Evolutionary conservation across 1,284 basidiomycete genomes (phyloP).

Genomic region (Taiwanofungus camphoratus): DNA sequence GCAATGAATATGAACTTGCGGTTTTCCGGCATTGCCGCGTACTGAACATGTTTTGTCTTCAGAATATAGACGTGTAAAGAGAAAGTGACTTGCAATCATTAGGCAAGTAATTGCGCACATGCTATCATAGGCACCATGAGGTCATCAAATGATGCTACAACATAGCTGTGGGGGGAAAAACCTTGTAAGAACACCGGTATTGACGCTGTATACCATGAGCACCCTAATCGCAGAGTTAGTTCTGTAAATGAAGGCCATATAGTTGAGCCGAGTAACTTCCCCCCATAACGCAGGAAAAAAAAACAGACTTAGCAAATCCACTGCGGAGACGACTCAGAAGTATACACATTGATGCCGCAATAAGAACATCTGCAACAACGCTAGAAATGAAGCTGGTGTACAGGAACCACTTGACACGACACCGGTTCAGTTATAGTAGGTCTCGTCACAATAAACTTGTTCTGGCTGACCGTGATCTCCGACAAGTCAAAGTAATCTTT

Average conservation of each 20-base stretch:
- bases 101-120: conserved; percentile 2
- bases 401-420: not conserved
- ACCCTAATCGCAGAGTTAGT: conserved; percentile 1
- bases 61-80: not conserved
- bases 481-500: conserved; percentile 4
- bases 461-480: conserved; percentile 3
- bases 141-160: not conserved
- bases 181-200: conserved; percentile 4
- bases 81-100: not conserved
- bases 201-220: conserved; percentile 7
- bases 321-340: conserved; percentile 2
- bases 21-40: not conserved
- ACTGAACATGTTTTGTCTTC: not conserved
- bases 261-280: too few species aligned
- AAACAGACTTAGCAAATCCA: conserved; percentile 1
- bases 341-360: not conserved
- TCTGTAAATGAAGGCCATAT: not conserved
- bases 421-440: not conserved
- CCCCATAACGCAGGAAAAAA: too few species aligned
- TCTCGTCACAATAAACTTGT: not conserved
- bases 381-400: conserved; percentile 1
- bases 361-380: conserved; percentile 4
- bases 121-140: not conserved
- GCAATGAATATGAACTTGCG: conserved; percentile 2
- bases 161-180: not conserved